phyloP scores from a whole-genome alignment of 371 early-diverging fungal species.

The Polyrhizophydium stewartii region DNA sequence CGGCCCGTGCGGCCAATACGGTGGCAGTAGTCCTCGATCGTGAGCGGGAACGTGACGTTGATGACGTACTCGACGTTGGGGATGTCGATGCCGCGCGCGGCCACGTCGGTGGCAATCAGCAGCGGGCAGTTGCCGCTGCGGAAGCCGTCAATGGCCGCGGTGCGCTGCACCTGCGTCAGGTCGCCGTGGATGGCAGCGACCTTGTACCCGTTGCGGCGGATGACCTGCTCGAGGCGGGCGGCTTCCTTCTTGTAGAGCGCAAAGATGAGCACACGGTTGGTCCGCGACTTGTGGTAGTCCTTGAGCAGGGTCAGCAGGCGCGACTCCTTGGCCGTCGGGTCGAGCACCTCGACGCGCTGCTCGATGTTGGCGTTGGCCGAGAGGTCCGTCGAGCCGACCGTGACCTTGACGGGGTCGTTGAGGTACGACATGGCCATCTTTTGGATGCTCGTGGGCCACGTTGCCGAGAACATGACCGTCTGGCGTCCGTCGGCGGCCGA shows the following conservation, averaged over 20 bases:
- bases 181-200: conserved; percentile 91
- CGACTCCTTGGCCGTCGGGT: conserved; percentile 86
- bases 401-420: conserved; percentile 79
- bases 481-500: conserved; percentile 79
- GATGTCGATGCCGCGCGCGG: conserved; percentile 98
- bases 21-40: conserved; percentile 93
- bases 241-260: conserved; percentile 96
- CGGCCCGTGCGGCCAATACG: conserved; percentile 95
- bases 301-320: conserved; percentile 74
- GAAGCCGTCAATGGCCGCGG: conserved; percentile 80
- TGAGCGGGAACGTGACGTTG: conserved; percentile 96
- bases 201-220: conserved; percentile 65
- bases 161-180: conserved; percentile 89
- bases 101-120: conserved; percentile 97
- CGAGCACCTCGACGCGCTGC: conserved; percentile 72
- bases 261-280: conserved; percentile 62
- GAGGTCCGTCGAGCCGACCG: conserved; percentile 87
- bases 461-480: conserved; percentile 92
- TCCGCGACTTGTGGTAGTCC: conserved; percentile 69
- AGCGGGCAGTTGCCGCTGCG: conserved; percentile 71
- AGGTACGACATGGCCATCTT: conserved; percentile 96
- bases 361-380: conserved; percentile 89
- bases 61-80: conserved; percentile 97
- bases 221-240: conserved; percentile 79
- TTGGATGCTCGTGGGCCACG: conserved; percentile 84